phyloP scores from a whole-genome alignment of 371 early-diverging fungal genomes.

The Batkoa obscura region DNA sequence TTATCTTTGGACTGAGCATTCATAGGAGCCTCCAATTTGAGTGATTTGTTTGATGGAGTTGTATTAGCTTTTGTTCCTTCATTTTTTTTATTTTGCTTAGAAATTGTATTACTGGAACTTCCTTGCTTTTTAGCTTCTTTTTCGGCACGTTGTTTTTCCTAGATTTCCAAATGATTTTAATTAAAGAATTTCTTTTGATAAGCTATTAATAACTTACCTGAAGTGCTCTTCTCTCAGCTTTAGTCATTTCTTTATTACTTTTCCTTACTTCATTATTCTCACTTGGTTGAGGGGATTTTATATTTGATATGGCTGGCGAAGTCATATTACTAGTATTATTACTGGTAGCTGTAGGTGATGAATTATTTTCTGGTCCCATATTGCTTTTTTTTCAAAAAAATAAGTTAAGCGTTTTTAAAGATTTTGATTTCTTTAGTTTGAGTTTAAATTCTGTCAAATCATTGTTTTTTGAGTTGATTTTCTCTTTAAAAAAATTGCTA shows the following conservation, averaged over 20 bases:
- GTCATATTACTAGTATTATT: not conserved
- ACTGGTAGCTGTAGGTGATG: not conserved
- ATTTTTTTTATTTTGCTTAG: slow-evolving; percentile 12
- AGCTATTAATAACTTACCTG: slow-evolving; percentile 14
- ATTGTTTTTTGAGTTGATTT: too few relatives aligned
- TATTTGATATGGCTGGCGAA: not conserved
- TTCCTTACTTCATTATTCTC: slow-evolving; percentile 13
- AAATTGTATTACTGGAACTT: slow-evolving; percentile 14
- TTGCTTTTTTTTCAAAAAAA: not conserved
- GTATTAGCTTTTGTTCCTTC: not conserved
- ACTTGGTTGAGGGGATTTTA: not conserved
- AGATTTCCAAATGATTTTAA: slow-evolving; percentile 8
- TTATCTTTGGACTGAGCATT: slow-evolving; percentile 11
- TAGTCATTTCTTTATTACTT: slow-evolving; percentile 58
- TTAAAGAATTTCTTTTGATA: not conserved
- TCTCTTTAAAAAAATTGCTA: not conserved
- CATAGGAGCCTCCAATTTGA: slow-evolving; percentile 13
- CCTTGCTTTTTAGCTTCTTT: slow-evolving; percentile 33
- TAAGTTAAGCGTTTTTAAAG: not conserved
- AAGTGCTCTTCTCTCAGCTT: slow-evolving; percentile 70
- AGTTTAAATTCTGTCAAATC: not conserved
- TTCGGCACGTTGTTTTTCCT: slow-evolving; percentile 58
- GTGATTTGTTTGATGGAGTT: slow-evolving; percentile 1
- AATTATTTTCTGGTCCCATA: not conserved
- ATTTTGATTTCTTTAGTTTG: not conserved